Base-by-base conservation (phyloP, 2,329 filamentous ascomycete genomes). In the Byssothecium circinans region DNA sequence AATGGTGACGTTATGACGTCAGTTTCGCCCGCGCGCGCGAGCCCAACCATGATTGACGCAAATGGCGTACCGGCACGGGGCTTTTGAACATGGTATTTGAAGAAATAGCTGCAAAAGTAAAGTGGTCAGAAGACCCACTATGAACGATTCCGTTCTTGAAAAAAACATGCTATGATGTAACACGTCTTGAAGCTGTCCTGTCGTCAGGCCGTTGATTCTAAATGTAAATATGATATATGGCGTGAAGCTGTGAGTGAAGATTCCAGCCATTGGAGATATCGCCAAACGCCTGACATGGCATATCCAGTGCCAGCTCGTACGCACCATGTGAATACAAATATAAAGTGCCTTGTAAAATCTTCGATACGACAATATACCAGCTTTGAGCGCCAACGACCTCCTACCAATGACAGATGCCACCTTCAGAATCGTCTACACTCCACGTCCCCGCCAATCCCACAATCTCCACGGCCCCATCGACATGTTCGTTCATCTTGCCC, bases 381-480 rank as follows among this genome's bases (percentile, higher is more conserved):
- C n/a, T n/a, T n/a, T n/a, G n/a, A n/a, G n/a, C n/a, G n/a, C n/a
- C n/a, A 25, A 25, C 10, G 5, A 6, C 23, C 23, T 25, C 23
- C 23, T 25, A 32, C 29, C 29, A 32, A n/a, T 32, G 29, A 14
- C 29, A 32, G 20, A 19, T 30, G 35, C 82, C 82, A 19, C 82
- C 82, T 53, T 83, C 91, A 42, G 85, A 85, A 48, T 95, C 89
- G 61, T 95, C 89, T 65, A 94, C 86, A n/a, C 84, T 87, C 91
- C 91, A 96, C 0, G 84, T 86, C 2, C 89, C 89, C 5, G 91
- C 90, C 43, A 96, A 74, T 0, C 91, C 91, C 45, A 84, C 81
- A 49, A 83, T 75, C 61, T 82, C 76, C 22, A 81, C 70, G 52
- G 80, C 77, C 1, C 80, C 81, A 54, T 79, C 75, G 1, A 77